Percentiles rank a stretch among this genome's conserved stretches.
phyloP scores from a whole-genome alignment of 768 basidiomycete species.

The Amanita muscaria region DNA sequence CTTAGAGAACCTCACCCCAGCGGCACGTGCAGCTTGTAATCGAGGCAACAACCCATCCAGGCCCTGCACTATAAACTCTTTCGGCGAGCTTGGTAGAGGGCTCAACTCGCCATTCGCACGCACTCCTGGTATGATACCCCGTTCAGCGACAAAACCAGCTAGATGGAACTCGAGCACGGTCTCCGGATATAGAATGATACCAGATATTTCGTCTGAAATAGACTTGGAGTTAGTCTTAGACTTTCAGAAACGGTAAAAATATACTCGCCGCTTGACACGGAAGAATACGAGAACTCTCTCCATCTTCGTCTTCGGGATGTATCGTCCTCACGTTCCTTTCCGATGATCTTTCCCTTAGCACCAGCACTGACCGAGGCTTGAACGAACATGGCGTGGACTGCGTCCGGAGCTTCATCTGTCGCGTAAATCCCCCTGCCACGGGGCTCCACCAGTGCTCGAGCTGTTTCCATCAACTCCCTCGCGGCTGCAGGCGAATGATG shows the following conservation, averaged over 20 bases:
- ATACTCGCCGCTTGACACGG: constrained; percentile 29
- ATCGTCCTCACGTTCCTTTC: constrained; percentile 26
- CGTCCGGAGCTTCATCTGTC: constrained; percentile 42
- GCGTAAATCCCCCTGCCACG: constrained; percentile 46
- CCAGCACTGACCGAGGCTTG: constrained; percentile 23
- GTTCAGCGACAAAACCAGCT: constrained; percentile 31
- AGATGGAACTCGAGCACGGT: constrained; percentile 42
- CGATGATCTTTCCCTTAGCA: constrained; percentile 14
- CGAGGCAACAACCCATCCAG: constrained; percentile 35
- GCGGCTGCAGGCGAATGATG: constrained; percentile 33
- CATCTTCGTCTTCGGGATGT: constrained; percentile 32
- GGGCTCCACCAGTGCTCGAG: constrained; percentile 36
- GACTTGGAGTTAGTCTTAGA: neutral
- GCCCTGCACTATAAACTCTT: constrained; percentile 42
- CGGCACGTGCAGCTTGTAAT: constrained; percentile 33
- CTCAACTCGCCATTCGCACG: constrained; percentile 42
- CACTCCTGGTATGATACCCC: constrained; percentile 41
- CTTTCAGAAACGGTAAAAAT: neutral
- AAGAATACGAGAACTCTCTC: constrained; percentile 35
- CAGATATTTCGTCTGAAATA: constrained; percentile 36
- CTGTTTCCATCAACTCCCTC: constrained; percentile 33
- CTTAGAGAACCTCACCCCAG: constrained; percentile 42
- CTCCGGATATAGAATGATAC: constrained; percentile 42
- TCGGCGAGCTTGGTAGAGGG: constrained; percentile 33
- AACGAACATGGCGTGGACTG: constrained; percentile 30